phyloP scores from a whole-genome alignment of 1,284 basidiomycete species.

The Nidula niveotomentosa region DNA sequence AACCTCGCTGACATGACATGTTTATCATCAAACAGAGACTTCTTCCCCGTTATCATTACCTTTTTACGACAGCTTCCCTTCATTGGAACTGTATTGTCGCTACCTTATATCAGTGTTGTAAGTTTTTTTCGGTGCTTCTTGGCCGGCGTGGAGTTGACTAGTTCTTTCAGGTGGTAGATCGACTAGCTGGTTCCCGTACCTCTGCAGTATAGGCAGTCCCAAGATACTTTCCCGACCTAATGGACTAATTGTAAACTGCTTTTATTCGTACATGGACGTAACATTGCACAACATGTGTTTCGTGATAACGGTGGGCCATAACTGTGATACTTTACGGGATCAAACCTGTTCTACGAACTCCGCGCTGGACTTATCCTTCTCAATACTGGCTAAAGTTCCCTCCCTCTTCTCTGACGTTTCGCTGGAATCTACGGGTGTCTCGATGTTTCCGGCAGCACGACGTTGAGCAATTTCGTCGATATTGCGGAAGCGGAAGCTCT shows the following conservation, averaged over 20 bases:
- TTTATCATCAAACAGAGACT: constrained; percentile 67
- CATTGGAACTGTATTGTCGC: constrained; percentile 82
- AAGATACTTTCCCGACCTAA: too few relatives aligned
- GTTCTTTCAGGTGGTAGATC: constrained; percentile 60
- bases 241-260: too few relatives aligned
- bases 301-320: background rate
- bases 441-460: background rate
- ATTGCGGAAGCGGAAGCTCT: constrained; percentile 50
- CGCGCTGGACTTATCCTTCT: constrained; percentile 6
- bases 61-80: constrained; percentile 95
- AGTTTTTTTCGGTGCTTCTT: constrained; percentile 18
- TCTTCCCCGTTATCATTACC: constrained; percentile 98
- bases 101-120: constrained; percentile 83
- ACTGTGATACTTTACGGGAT: background rate
- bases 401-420: constrained; percentile 1
- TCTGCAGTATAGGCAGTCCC: constrained; percentile 59
- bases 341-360: constrained; percentile 9
- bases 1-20: constrained; percentile 6
- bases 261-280: too few relatives aligned
- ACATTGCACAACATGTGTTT: background rate
- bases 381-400: background rate
- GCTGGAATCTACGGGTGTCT: background rate
- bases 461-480: constrained; percentile 35
- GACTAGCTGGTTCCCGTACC: constrained; percentile 72
- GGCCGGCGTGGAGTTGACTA: constrained; percentile 4